Percentiles rank a stretch among this genome's conserved stretches.
phyloP scores from a whole-genome alignment of 2,329 filamentous ascomycete species.

The Fusarium compactum region DNA sequence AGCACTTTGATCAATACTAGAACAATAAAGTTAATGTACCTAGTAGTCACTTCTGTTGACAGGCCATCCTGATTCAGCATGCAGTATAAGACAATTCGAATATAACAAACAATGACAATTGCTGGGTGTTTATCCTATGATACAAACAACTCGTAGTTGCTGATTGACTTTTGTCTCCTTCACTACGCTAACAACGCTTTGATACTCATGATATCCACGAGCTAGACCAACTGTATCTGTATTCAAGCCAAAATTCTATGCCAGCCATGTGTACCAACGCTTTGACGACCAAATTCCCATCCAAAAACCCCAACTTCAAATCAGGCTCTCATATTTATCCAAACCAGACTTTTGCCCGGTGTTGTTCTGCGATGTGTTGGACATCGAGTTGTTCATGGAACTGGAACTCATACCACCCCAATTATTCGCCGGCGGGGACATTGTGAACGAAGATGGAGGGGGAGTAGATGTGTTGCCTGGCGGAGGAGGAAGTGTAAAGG shows the following conservation, averaged over 20 bases:
- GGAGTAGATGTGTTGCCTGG: constrained; percentile 52
- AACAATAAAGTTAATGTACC: not conserved
- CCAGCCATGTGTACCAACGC: constrained; percentile 1
- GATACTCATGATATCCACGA: not conserved
- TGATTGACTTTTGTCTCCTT: not conserved
- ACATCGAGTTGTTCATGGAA: constrained; percentile 5
- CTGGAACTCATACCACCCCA: constrained; percentile 41
- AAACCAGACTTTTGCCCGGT: constrained; percentile 63
- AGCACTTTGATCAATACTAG: not conserved
- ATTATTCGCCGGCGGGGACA: constrained; percentile 57
- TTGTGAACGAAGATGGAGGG: constrained; percentile 58
- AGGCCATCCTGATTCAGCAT: not conserved
- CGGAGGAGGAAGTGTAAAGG: constrained; percentile 70
- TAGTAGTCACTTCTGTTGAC: not conserved
- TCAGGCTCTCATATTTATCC: constrained; percentile 76
- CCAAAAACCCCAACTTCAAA: constrained; percentile 55
- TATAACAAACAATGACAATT: not conserved
- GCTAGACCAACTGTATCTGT: not conserved
- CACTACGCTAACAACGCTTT: not conserved
- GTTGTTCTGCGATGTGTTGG: constrained; percentile 35
- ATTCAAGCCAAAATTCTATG: constrained; percentile 19
- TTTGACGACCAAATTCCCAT: not conserved
- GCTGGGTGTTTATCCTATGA: not conserved
- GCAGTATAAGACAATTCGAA: not conserved
- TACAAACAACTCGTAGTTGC: not conserved